Base-by-base conservation (phyloP, 2,329 filamentous ascomycete genomes). In the Teratosphaeria gauchensis region DNA sequence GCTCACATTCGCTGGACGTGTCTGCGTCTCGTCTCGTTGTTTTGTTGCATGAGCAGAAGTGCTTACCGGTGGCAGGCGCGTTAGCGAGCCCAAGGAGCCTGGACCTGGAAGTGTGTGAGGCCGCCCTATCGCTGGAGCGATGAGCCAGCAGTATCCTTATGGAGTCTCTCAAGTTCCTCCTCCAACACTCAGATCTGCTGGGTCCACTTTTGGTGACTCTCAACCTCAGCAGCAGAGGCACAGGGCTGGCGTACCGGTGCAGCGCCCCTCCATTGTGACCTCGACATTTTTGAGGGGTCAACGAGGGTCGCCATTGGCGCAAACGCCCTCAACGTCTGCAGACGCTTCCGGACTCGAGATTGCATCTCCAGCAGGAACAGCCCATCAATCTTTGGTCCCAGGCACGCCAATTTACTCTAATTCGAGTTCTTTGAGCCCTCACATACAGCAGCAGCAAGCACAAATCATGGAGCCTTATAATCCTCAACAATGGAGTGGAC, bases 401-500 rank as follows among this genome's bases (percentile, higher is more conserved):
- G 69, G 55, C 28, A 68, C 63, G 52, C 64, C 73, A 38, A 72
- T 70, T 60, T 68, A 69, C 16, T 58, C 61, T 11, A 62, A 58
- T 16, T 62, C 62, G 28, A 56, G 60, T 31, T 4, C 24, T 14
- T 28, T 24, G 21, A 35, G 52, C 19, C 32, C 8, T 4, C 52
- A 21, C n/a, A 4, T 9, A 19, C 52, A 24, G 30, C 52, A 32
- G 52, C 52, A 21, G n/a, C 52, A 32, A 19, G 5, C 52, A 52
- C 19, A 52, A 52, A 11, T 65, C 65, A 69, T 72, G 68, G 67
- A 69, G 54, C 73, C 76, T 1, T 80, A 80, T 70, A 79, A 79
- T 65, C 77, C 78, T 38, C 75, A 76, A 65, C 76, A 79, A 73
- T 80, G 77, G 78, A 72, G 69, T 64, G 72, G 74, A 60, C 72